These are phyloP conservation scores for Teunomyces atbi DNA, from an alignment of 805 yeast species.

Conservation along the genomic window DNA sequence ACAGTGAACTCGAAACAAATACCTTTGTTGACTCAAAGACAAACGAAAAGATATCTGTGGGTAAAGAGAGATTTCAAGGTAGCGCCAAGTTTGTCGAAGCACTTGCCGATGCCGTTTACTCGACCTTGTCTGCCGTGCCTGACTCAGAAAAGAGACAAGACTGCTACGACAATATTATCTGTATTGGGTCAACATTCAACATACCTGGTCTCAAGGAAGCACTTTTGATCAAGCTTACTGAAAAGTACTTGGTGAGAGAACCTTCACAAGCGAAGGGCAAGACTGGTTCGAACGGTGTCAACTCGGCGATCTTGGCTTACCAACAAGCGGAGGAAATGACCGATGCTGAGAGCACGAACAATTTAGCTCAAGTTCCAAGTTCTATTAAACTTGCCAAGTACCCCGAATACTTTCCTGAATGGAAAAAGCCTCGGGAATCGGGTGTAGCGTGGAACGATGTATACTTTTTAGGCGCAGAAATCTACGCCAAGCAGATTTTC, in stretches of 20 bases:
- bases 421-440: slow-evolving; percentile 61
- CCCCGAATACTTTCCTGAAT: slow-evolving; percentile 93
- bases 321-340: slow-evolving; percentile 41
- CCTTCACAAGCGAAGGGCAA: slow-evolving; percentile 26
- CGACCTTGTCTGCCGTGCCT: slow-evolving; percentile 53
- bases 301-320: slow-evolving; percentile 40
- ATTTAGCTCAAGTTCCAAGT: slow-evolving; percentile 71
- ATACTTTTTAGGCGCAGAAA: slow-evolving; percentile 81
- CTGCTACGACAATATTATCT: slow-evolving; percentile 77
- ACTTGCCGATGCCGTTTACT: slow-evolving; percentile 55
- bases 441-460: slow-evolving; percentile 70
- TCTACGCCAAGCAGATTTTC: slow-evolving; percentile 82
- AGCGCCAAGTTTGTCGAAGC: slow-evolving; percentile 54
- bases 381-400: slow-evolving; percentile 62
- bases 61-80: slow-evolving; percentile 88
- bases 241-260: slow-evolving; percentile 49
- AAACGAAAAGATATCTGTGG: slow-evolving; percentile 64
- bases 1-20: slow-evolving; percentile 73
- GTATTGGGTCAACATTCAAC: slow-evolving; percentile 74
- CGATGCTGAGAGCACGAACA: slow-evolving; percentile 25
- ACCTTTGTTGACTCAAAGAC: slow-evolving; percentile 57
- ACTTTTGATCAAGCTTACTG: slow-evolving; percentile 54
- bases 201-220: slow-evolving; percentile 78
- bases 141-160: slow-evolving; percentile 74
- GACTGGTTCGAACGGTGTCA: slow-evolving; percentile 25